Base-by-base conservation (phyloP, 331 rosid species). In the Quercus lobata region DNA sequence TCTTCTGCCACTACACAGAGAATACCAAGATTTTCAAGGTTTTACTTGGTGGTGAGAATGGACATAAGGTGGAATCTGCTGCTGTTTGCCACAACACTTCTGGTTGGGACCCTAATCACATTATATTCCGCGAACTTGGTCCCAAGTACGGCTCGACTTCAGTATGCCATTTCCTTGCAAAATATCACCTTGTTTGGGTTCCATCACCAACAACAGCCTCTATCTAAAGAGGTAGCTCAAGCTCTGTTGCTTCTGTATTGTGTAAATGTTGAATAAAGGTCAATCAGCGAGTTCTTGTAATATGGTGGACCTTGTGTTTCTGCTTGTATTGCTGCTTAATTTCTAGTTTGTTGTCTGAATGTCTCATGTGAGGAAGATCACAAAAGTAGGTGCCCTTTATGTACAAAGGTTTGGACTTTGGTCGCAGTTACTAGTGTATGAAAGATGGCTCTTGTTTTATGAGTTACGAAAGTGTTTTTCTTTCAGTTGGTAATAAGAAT, bases 81-180 rank as follows among this genome's bases (percentile, higher is more conserved):
- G 90, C 80, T 53, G 89, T 92, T 73, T 92, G 97, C 56, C 98
- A 92, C 79, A 92, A 92, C 30, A 92, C 97, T 1, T 89, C 95
- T 1, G 83, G 86, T 2, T 94, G 97, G 98, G 82, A 85, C 49
- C 79, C 77, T 7, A 61, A 79, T 19, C 97, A 94, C 78, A 80
- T 81, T 22, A 76, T 97, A 3, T 92, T 94, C 75, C 84, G 81
- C 3, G 83, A 87, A 62, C 93, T 94, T 6, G 77, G 79, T 68
- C 54, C 76, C 46, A 27, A 30, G 35, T 93, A 93, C 0, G 95
- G 97, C 82, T 37, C 55, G 54, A 76, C 89, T 21, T 78, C 90
- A 14, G 89, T 94, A 16, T 94, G 97, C 74, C 98, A 94, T 83
- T 89, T 92, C 84, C 89, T 92, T 76, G 97, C 97, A 2, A 86